A percentile compares a stretch with the other conserved stretches of the same genome.
phyloP scores from a whole-genome alignment of 306 rosid genomes.

The Inga leiocalycina region DNA sequence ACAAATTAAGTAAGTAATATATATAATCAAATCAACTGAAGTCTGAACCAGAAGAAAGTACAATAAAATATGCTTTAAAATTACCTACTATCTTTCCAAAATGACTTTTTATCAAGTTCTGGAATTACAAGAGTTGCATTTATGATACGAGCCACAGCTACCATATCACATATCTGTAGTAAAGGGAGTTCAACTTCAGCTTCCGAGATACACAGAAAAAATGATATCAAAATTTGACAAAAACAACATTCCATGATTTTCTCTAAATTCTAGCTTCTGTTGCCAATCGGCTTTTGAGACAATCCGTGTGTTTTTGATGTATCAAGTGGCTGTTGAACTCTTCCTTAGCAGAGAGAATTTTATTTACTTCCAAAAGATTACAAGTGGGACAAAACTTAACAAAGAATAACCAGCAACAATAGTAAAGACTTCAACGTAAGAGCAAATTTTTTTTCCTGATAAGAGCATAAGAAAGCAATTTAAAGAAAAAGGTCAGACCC shows the following conservation, averaged over 20 bases:
- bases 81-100: slow-evolving; percentile 91
- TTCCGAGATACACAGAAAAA: slow-evolving; percentile 18
- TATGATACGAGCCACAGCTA: slow-evolving; percentile 88
- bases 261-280: slow-evolving; percentile 24
- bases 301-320: not conserved
- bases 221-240: slow-evolving; percentile 19
- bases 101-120: slow-evolving; percentile 85
- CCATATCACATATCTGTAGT: slow-evolving; percentile 97
- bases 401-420: slow-evolving; percentile 4
- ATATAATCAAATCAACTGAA: slow-evolving; percentile 27
- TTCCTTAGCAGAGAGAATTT: slow-evolving; percentile 5
- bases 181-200: slow-evolving; percentile 36
- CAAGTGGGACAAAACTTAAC: not conserved
- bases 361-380: slow-evolving; percentile 8
- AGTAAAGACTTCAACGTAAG: not conserved
- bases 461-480: slow-evolving; percentile 13
- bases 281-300: slow-evolving; percentile 3
- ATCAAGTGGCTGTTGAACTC: slow-evolving; percentile 4
- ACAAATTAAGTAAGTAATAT: not conserved
- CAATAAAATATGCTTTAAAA: slow-evolving; percentile 16
- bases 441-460: not conserved
- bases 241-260: slow-evolving; percentile 8
- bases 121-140: slow-evolving; percentile 97
- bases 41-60: slow-evolving; percentile 17
- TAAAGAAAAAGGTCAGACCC: slow-evolving; percentile 58